Base-by-base conservation (phyloP, 352 stramenopile species). In the Aphanomyces cochlioides region DNA sequence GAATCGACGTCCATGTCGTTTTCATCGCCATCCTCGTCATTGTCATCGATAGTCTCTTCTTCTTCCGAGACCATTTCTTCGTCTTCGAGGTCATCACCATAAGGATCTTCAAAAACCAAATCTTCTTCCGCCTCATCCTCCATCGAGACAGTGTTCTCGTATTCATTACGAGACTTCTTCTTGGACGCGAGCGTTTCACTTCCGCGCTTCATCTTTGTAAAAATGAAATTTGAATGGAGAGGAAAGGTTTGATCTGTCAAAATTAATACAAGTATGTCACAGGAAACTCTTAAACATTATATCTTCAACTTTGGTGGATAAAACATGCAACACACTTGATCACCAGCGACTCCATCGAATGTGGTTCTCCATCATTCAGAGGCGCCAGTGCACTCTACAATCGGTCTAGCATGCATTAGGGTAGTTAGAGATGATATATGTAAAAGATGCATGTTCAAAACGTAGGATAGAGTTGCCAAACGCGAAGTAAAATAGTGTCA, bases 21-120 rank as follows among this genome's bases (percentile, higher is more conserved):
- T 28, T 90, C 83, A 15, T 77, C 80, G 61, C 13, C 47, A 15
- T 66, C 56, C 43, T 90, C 79, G 43, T 97, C 77, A 2, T 77
- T 76, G 43, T 83, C 75, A 47, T 87, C 77, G 6, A 92, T 77
- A 8, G 88, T 81, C 39, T 93, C 83, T 47, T 73, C 82, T 38
- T 93, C 79, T 56, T 79, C 90, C 66, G 93, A 89, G 59, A 96
- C 78, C 83, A 96, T 92, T 66, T 96, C 89, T 66, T 97, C 89
- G 69, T 96, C 90, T 72, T 97, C 89, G 69, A 94, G 79, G 70
- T 96, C 87, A 65, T 97, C 90, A 59, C 86, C 87, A 68, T 92
- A 96, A 19, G 85, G 88, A 69, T 96, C 88, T 74, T 96, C 89
- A 66, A 93, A 96, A 72, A 95, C 85, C 34, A 96, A 72, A 28